These are phyloP conservation scores for Fusarium napiforme DNA, from an alignment of 2,329 filamentous ascomycete species.

Conservation along the genomic window DNA sequence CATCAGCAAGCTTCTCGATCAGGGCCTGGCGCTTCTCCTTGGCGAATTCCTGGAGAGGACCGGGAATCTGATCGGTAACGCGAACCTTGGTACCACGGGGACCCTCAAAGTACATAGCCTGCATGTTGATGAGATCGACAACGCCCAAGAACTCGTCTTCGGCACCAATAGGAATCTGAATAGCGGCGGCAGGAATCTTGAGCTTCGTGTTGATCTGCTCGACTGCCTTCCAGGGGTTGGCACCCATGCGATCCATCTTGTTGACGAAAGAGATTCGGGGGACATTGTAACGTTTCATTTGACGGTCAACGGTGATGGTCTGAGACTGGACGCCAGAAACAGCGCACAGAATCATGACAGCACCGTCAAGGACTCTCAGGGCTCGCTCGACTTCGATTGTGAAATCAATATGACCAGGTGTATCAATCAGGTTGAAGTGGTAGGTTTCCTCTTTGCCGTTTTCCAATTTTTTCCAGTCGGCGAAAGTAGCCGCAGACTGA, in stretches of 20 bases:
- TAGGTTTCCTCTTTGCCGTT: constrained; percentile 88
- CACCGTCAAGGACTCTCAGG: constrained; percentile 92
- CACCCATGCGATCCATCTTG: constrained; percentile 99
- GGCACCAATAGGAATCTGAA: constrained; percentile 92
- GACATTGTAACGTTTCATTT: constrained; percentile 98
- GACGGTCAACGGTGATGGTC: constrained; percentile 96
- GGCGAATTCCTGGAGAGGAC: constrained; percentile 78
- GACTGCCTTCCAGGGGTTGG: constrained; percentile 96
- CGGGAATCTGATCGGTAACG: constrained; percentile 82
- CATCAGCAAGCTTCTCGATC: constrained; percentile 95
- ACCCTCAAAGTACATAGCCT: constrained; percentile 92
- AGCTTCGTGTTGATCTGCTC: constrained; percentile 98
- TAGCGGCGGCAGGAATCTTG: constrained; percentile 88
- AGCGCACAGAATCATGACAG: constrained; percentile 98
- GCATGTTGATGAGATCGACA: constrained; percentile 92
- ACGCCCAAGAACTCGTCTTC: constrained; percentile 95
- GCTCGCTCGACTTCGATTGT: constrained; percentile 98
- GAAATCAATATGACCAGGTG: constrained; percentile 98
- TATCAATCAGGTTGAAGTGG: constrained; percentile 98
- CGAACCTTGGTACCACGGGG: constrained; percentile 80
- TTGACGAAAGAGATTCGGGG: constrained; percentile 97
- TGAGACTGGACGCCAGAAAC: constrained; percentile 97
- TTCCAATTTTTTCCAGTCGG: constrained; percentile 92
- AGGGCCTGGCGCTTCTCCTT: constrained; percentile 85
- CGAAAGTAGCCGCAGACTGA: constrained; percentile 97